These are phyloP conservation scores for Candida odintsovae DNA, from an alignment of 805 yeast genomes.

Conservation along the genomic window DNA sequence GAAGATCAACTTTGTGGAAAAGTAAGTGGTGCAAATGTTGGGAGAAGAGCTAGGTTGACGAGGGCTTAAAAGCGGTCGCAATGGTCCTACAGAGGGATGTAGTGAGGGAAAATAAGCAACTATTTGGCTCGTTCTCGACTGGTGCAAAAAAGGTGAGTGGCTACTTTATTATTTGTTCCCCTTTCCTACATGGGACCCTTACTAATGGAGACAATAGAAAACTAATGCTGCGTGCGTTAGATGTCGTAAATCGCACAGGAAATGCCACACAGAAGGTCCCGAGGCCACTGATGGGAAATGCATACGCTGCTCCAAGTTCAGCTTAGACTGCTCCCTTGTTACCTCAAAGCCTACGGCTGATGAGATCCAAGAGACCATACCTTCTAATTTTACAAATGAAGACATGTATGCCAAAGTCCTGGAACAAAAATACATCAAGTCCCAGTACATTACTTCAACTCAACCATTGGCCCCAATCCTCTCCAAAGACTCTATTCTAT, in stretches of 20 bases:
- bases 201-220: neutral
- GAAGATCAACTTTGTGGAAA: no score
- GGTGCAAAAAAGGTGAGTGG: neutral
- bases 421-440: conserved; percentile 3
- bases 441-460: conserved; percentile 9
- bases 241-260: neutral
- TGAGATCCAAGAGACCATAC: neutral
- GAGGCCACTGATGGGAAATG: neutral
- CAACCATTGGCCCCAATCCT: conserved; percentile 9
- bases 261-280: neutral
- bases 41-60: no score
- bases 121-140: neutral
- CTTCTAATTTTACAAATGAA: conserved; percentile 2
- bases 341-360: neutral
- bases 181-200: no score
- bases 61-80: neutral
- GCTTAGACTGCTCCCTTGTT: conserved; percentile 1
- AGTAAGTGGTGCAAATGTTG: no score
- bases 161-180: no score
- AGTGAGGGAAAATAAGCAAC: neutral
- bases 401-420: conserved; percentile 6
- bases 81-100: neutral
- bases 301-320: neutral
- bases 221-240: neutral
- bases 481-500: conserved; percentile 7